A percentile compares a stretch with the other conserved stretches of the same genome.
Evolutionary conservation across 2,329 filamentous ascomycete species (phyloP).

Genomic region (Cytospora paraplurivora): DNA sequence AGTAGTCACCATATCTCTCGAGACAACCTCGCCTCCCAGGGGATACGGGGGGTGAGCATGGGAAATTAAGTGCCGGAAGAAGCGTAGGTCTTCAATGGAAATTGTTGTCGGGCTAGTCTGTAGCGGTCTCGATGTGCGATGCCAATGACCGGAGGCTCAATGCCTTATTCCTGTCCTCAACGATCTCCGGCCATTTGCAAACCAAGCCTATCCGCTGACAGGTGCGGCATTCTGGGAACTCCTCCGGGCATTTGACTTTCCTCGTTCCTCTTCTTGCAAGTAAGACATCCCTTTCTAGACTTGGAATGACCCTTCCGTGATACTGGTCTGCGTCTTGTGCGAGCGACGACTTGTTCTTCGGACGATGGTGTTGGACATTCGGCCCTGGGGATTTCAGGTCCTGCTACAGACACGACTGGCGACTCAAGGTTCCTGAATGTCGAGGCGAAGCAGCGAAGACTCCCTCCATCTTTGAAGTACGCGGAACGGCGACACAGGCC

Average conservation of each 20-base stretch:
- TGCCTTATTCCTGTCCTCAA: slow-evolving; percentile 17
- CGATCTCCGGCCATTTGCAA: slow-evolving; percentile 40
- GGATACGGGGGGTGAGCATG: slow-evolving; percentile 45
- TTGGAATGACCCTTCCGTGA: slow-evolving; percentile 40
- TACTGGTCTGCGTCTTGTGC: slow-evolving; percentile 33
- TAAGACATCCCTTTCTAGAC: slow-evolving; percentile 43
- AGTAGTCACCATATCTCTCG: slow-evolving; percentile 39
- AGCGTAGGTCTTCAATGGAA: slow-evolving; percentile 48
- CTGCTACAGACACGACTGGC: too few relatives aligned
- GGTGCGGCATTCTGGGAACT: slow-evolving; percentile 39
- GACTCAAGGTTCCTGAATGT: too few relatives aligned
- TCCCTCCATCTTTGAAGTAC: too few relatives aligned
- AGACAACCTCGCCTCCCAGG: slow-evolving; percentile 40
- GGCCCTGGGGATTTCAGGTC: too few relatives aligned
- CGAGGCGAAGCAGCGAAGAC: too few relatives aligned
- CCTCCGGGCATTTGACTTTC: slow-evolving; percentile 50
- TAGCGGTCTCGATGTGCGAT: slow-evolving; percentile 27
- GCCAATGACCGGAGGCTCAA: slow-evolving; percentile 3
- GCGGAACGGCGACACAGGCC: too few relatives aligned
- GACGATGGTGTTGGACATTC: too few relatives aligned
- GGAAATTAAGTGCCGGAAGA: slow-evolving; percentile 52
- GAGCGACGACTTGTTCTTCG: too few relatives aligned
- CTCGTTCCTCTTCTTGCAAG: slow-evolving; percentile 46
- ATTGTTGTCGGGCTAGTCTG: slow-evolving; percentile 36
- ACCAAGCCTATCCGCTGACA: slow-evolving; percentile 41